Evolutionary conservation across 345 rosid species (phyloP).

Genomic region (Ricinus communis): DNA sequence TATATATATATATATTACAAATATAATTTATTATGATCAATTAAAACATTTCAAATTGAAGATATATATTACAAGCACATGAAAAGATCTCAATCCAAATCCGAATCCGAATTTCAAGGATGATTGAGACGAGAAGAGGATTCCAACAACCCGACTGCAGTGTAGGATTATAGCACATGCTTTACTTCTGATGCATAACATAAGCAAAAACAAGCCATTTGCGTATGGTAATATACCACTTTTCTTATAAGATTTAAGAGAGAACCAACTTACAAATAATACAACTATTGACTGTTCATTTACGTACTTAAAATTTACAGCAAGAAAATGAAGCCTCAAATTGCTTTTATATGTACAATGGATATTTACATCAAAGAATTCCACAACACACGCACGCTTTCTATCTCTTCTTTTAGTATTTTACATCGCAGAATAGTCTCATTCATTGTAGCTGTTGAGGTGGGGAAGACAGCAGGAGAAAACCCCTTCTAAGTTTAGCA

Average conservation of each 20-base stretch:
- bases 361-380: slow-evolving; percentile 22
- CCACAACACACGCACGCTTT: not conserved
- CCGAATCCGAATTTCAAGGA: too few relatives aligned
- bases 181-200: too few relatives aligned
- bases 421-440: slow-evolving; percentile 3
- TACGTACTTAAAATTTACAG: slow-evolving; percentile 10
- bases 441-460: not conserved
- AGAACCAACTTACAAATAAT: not conserved
- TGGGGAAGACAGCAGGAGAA: not conserved
- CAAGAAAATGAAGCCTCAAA: slow-evolving; percentile 1
- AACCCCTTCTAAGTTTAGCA: slow-evolving; percentile 7
- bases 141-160: too few relatives aligned
- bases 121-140: too few relatives aligned
- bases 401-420: not conserved
- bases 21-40: too few relatives aligned
- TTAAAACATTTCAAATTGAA: too few relatives aligned
- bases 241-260: not conserved
- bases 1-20: too few relatives aligned
- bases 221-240: not conserved
- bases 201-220: too few relatives aligned
- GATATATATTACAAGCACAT: too few relatives aligned
- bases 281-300: not conserved
- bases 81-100: too few relatives aligned
- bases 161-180: too few relatives aligned
- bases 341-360: not conserved